A percentile compares a stretch with the other conserved stretches of the same genome.
These are phyloP conservation scores for Gossypium aridum DNA, from an alignment of 441 rosid species.

Conservation along the genomic window DNA sequence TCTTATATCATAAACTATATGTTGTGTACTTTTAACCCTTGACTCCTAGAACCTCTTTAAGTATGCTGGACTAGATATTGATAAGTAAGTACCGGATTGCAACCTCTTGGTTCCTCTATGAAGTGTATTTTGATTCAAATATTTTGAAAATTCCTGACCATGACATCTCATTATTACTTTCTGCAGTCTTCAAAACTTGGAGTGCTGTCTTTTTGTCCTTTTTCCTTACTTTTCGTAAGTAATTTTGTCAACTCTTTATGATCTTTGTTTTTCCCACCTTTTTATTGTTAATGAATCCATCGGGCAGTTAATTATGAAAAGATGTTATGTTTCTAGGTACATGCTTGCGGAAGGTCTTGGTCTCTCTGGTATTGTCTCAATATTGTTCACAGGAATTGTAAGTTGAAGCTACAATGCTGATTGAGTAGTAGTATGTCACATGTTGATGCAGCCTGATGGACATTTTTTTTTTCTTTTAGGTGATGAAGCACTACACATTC, in stretches of 20 bases:
- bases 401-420: constrained; percentile 27
- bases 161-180: constrained; percentile 10
- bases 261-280: constrained; percentile 8
- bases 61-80: constrained; percentile 97
- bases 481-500: constrained; percentile 95
- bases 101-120: constrained; percentile 12
- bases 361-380: constrained; percentile 96
- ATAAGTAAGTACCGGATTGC: constrained; percentile 61
- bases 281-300: background rate
- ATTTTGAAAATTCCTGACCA: constrained; percentile 15
- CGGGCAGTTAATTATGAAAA: background rate
- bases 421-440: background rate
- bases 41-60: constrained; percentile 84
- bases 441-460: constrained; percentile 20
- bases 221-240: constrained; percentile 99
- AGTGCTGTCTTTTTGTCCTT: constrained; percentile 96
- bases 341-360: constrained; percentile 99
- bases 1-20: background rate
- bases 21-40: constrained; percentile 56
- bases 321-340: constrained; percentile 43
- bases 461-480: constrained; percentile 35
- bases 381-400: constrained; percentile 95
- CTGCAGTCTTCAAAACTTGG: constrained; percentile 93
- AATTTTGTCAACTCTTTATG: constrained; percentile 6
- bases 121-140: constrained; percentile 2